These are phyloP conservation scores for Verticillium albo-atrum DNA, from an alignment of 2,329 filamentous ascomycete species.

Conservation along the genomic window DNA sequence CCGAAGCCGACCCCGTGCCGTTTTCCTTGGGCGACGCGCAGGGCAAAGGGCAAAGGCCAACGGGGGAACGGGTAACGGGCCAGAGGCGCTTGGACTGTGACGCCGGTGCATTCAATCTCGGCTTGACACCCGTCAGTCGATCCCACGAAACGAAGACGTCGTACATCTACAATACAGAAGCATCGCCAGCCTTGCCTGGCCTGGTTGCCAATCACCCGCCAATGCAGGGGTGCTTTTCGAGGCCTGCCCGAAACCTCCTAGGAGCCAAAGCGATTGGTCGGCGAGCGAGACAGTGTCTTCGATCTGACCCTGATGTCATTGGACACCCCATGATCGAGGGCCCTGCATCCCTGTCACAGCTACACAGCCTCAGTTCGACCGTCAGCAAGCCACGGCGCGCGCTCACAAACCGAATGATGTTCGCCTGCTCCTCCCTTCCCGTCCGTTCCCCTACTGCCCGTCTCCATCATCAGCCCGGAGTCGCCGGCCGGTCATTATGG, in stretches of 20 bases:
- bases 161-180: background rate
- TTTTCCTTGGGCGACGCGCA: background rate
- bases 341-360: conserved; percentile 1
- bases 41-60: too few relatives aligned
- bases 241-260: background rate
- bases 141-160: background rate
- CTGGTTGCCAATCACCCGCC: background rate
- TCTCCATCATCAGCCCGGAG: background rate
- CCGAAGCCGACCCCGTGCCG: background rate
- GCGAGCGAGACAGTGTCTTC: conserved; percentile 6
- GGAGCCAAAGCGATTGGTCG: conserved; percentile 13
- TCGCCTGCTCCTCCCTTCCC: background rate
- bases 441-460: background rate
- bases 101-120: background rate
- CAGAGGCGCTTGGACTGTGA: background rate
- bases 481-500: background rate
- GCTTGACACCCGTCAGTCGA: background rate
- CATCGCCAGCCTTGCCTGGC: background rate
- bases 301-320: conserved; percentile 1
- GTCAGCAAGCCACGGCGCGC: background rate
- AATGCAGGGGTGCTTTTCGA: background rate
- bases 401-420: background rate
- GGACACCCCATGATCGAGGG: background rate
- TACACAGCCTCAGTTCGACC: conserved; percentile 11
- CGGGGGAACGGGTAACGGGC: too few relatives aligned